Evolutionary conservation across 2,329 filamentous ascomycete genomes (phyloP).

Genomic region (Aspergillus clavatus): DNA sequence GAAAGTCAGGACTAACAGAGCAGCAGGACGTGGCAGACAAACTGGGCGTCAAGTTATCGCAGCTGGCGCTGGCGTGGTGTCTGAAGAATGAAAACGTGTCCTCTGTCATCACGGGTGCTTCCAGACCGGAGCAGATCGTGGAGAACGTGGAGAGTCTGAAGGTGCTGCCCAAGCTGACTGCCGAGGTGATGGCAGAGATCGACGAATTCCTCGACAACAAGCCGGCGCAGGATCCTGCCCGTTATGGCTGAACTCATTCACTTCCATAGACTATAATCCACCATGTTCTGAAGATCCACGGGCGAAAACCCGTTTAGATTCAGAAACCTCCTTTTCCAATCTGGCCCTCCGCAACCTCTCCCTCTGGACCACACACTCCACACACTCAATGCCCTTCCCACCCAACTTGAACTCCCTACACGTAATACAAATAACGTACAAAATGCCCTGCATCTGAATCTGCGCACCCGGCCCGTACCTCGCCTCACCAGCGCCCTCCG

Average conservation of each 20-base stretch:
- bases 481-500: slow-evolving; percentile 13
- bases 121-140: slow-evolving; percentile 40
- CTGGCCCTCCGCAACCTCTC: neutral
- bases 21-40: slow-evolving; percentile 30
- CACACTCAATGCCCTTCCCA: slow-evolving; percentile 11
- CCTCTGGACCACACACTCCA: slow-evolving; percentile 7
- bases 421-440: slow-evolving; percentile 21
- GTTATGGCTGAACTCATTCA: slow-evolving; percentile 11
- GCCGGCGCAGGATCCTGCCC: slow-evolving; percentile 19
- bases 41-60: slow-evolving; percentile 48
- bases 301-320: too few species aligned
- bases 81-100: slow-evolving; percentile 55
- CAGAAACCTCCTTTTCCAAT: neutral
- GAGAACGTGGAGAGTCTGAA: slow-evolving; percentile 45
- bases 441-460: slow-evolving; percentile 14
- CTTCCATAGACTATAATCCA: too few species aligned
- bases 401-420: slow-evolving; percentile 18
- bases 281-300: too few species aligned
- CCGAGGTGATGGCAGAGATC: slow-evolving; percentile 45
- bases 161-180: slow-evolving; percentile 40
- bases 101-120: slow-evolving; percentile 41
- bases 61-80: slow-evolving; percentile 56
- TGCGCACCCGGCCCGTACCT: slow-evolving; percentile 24
- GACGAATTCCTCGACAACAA: slow-evolving; percentile 35
- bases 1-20: neutral